phyloP scores from a whole-genome alignment of 2,329 filamentous ascomycete species.

The Ophiostoma ips region DNA sequence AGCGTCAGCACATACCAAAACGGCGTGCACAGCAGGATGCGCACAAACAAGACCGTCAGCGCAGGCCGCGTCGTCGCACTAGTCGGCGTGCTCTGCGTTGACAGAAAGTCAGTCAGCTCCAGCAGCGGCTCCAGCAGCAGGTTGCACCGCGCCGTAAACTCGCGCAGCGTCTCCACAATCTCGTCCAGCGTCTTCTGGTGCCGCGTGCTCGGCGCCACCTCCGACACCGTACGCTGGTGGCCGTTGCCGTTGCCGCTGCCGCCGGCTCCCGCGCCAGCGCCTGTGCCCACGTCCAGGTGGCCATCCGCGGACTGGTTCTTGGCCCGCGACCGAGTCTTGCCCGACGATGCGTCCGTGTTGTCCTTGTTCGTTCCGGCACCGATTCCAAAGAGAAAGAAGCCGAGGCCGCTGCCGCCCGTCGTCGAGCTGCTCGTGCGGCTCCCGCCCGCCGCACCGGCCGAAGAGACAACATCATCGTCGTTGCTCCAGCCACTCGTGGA shows the following conservation, averaged over 20 bases:
- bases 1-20: constrained; percentile 70
- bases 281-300: constrained; percentile 11
- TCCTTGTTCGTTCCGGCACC: constrained; percentile 43
- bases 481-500: constrained; percentile 65
- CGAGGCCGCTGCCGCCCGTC: constrained; percentile 10
- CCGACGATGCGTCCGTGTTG: constrained; percentile 9
- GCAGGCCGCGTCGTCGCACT: constrained; percentile 84
- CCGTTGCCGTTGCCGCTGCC: constrained; percentile 12
- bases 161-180: constrained; percentile 84
- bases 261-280: constrained; percentile 6
- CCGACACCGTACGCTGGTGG: constrained; percentile 31
- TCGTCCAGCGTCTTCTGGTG: constrained; percentile 94
- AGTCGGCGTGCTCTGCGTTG: constrained; percentile 77
- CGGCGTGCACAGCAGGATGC: constrained; percentile 76
- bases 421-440: constrained; percentile 27
- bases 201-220: constrained; percentile 46
- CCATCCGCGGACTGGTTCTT: constrained; percentile 20
- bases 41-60: constrained; percentile 75
- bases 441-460: constrained; percentile 6
- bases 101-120: constrained; percentile 82
- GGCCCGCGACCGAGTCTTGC: constrained; percentile 10
- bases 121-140: constrained; percentile 80
- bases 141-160: constrained; percentile 84
- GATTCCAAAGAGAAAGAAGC: constrained; percentile 54
- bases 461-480: constrained; percentile 30